A percentile compares a stretch with the other conserved stretches of the same genome.
Evolutionary conservation across 1,139 yeast species (phyloP).

Genomic region (Lodderomyces pseudojiufengensis): DNA sequence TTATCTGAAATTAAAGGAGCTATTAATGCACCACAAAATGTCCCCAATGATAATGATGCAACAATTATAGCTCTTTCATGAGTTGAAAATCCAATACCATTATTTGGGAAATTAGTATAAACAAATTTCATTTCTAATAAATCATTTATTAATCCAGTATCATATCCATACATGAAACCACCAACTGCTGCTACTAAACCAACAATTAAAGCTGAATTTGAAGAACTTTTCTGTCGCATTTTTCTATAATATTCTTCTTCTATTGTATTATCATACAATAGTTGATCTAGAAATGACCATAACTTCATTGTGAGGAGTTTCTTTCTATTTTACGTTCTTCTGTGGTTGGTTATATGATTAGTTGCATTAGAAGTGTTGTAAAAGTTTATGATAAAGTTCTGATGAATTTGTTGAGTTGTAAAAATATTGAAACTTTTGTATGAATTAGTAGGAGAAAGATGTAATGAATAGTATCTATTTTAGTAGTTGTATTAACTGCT

Average conservation of each 20-base stretch:
- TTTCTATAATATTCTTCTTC: conserved; percentile 39
- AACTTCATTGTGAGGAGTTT: conserved; percentile 2
- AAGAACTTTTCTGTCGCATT: conserved; percentile 48
- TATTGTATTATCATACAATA: conserved; percentile 35
- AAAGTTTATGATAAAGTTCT: too few relatives aligned
- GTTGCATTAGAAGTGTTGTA: too few relatives aligned
- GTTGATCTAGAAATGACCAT: conserved; percentile 4
- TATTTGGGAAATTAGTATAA: conserved; percentile 47
- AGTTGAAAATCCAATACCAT: conserved; percentile 45
- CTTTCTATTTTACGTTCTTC: background rate
- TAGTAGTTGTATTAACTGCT: too few relatives aligned
- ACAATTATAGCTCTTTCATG: conserved; percentile 67
- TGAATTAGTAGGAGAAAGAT: too few relatives aligned
- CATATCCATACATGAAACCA: conserved; percentile 80
- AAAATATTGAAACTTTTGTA: too few relatives aligned
- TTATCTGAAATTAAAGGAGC: conserved; percentile 65
- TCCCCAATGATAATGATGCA: conserved; percentile 69
- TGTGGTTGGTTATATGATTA: background rate
- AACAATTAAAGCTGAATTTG: conserved; percentile 59
- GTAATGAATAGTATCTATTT: too few relatives aligned
- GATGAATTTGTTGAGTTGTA: too few relatives aligned
- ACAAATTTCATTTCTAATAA: conserved; percentile 69
- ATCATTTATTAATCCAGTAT: conserved; percentile 76
- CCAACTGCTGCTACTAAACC: conserved; percentile 79
- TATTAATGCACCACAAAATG: conserved; percentile 68